phyloP scores from a whole-genome alignment of 1,284 basidiomycete species.

The Rugosomyces carneus region DNA sequence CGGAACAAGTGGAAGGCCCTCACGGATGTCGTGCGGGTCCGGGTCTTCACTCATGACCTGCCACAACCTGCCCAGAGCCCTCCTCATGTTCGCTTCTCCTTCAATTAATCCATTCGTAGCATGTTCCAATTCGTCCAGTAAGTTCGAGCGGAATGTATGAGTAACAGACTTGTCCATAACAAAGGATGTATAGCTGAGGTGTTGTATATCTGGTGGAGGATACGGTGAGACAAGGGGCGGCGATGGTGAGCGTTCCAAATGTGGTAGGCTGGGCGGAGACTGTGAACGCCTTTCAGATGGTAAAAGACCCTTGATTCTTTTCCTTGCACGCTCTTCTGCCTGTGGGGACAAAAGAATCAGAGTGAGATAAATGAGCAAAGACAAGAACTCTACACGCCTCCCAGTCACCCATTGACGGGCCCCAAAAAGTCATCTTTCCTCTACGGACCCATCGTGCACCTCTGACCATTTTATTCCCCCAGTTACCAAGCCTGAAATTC shows the following conservation, averaged over 20 bases:
- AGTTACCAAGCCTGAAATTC: constrained; percentile 57
- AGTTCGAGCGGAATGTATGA: constrained; percentile 69
- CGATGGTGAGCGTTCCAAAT: constrained; percentile 49
- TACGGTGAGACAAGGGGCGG: constrained; percentile 64
- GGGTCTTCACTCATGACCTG: constrained; percentile 70
- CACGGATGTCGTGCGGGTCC: constrained; percentile 33
- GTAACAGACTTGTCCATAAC: constrained; percentile 79
- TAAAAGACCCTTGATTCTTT: constrained; percentile 63
- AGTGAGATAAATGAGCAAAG: constrained; percentile 5
- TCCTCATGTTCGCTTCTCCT: constrained; percentile 64
- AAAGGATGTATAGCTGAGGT: constrained; percentile 73
- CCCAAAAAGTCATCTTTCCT: constrained; percentile 75
- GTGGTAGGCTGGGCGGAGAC: constrained; percentile 52
- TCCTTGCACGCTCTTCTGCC: constrained; percentile 75
- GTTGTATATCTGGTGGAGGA: constrained; percentile 54
- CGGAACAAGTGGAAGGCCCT: constrained; percentile 41
- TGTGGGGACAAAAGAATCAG: constrained; percentile 24
- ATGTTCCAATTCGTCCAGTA: constrained; percentile 71
- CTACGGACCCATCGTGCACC: constrained; percentile 69
- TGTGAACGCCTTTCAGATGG: constrained; percentile 51
- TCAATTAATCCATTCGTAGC: constrained; percentile 75
- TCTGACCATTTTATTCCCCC: constrained; percentile 67
- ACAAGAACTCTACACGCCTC: constrained; percentile 46
- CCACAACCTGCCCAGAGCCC: constrained; percentile 72
- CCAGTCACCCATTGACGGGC: constrained; percentile 74